Percentiles rank a stretch among this genome's conserved stretches.
Evolutionary conservation across 1,284 basidiomycete species (phyloP).

Genomic region (Wolfiporia cocos): DNA sequence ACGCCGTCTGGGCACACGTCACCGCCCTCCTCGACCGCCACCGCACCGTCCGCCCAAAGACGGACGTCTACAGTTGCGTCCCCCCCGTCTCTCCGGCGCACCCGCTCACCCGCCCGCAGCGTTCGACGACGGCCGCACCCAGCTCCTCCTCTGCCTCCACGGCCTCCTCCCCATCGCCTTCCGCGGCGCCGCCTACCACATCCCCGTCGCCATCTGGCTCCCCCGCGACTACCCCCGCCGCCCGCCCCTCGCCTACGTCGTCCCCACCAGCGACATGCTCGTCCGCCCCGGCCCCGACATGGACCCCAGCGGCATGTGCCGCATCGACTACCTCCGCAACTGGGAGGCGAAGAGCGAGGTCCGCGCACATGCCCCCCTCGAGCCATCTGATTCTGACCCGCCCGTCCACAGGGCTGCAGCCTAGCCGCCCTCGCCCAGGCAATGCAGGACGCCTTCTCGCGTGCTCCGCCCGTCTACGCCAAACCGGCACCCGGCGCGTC

Average conservation of each 20-base stretch:
- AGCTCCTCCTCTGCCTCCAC: slow-evolving; percentile 85
- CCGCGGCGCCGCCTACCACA: slow-evolving; percentile 81
- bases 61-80: slow-evolving; percentile 85
- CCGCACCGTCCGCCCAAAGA: slow-evolving; percentile 77
- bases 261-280: slow-evolving; percentile 91
- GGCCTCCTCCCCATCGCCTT: slow-evolving; percentile 89
- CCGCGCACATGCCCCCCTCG: slow-evolving; percentile 19
- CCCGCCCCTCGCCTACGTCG: slow-evolving; percentile 90
- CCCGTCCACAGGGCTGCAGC: slow-evolving; percentile 53
- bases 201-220: slow-evolving; percentile 89
- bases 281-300: slow-evolving; percentile 74
- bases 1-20: slow-evolving; percentile 56
- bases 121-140: slow-evolving; percentile 91
- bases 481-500: slow-evolving; percentile 48
- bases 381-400: slow-evolving; percentile 12
- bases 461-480: slow-evolving; percentile 86
- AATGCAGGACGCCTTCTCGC: slow-evolving; percentile 79
- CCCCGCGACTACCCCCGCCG: slow-evolving; percentile 74
- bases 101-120: slow-evolving; percentile 31
- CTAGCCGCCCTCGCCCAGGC: slow-evolving; percentile 61
- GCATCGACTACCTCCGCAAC: slow-evolving; percentile 59
- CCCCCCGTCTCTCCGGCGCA: slow-evolving; percentile 7
- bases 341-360: slow-evolving; percentile 90
- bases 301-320: slow-evolving; percentile 79
- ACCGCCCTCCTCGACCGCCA: slow-evolving; percentile 56